Evolutionary conservation across 768 basidiomycete genomes (phyloP), one percentile per base, ranked within the genome.

Genomic region (Hypholoma sublateritium): DNA sequence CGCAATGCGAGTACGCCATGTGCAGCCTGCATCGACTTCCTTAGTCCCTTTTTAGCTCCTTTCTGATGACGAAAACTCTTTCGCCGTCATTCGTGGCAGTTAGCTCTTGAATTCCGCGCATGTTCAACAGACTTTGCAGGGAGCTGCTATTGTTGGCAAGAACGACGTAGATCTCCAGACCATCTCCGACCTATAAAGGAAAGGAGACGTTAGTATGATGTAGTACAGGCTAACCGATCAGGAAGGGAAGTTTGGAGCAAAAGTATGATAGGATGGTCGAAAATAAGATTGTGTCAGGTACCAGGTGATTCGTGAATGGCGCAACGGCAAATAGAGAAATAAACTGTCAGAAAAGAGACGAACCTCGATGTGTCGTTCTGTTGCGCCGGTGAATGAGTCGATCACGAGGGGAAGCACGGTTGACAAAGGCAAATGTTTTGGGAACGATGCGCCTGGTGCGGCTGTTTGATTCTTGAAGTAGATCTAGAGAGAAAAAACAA

Each of bases 301-400:
- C 28, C 28, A 9, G 28, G 28, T 32, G 28, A 32, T 32, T 32
- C 28, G 28, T 32, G 5, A 32, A 32, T 32, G 28, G 28, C 9
- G 28, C 28, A 32, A 32, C 28, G 5, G 28, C 28, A 32, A 32
- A 32, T 3, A 32, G 2, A 32, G 28, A 32, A 56, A 16, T 47
- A 55, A 39, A 53, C 55, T 44, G 57, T 50, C 37, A 41, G 59
- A 59, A 21, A 25, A 52, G 57, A 62, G 34, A 66, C 79, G 59
- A 59, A 91, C 91, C 85, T 98, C 95, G 69, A 98, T 98, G 74
- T 98, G 96, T 62, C 97, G 86, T 76, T 99, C 97, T 13, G 97
- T 98, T 24, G 97, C 97, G 62, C 92, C 85, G 24, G 95, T 96
- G 73, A 98, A 99, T 8, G 93, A 92, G 76, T 99, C 96, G 59